Percentiles rank a stretch among this genome's conserved stretches.
Conservation (phyloP, 2,329 filamentous ascomycete genomes). For the Aspergillus sclerotialis region DNA sequence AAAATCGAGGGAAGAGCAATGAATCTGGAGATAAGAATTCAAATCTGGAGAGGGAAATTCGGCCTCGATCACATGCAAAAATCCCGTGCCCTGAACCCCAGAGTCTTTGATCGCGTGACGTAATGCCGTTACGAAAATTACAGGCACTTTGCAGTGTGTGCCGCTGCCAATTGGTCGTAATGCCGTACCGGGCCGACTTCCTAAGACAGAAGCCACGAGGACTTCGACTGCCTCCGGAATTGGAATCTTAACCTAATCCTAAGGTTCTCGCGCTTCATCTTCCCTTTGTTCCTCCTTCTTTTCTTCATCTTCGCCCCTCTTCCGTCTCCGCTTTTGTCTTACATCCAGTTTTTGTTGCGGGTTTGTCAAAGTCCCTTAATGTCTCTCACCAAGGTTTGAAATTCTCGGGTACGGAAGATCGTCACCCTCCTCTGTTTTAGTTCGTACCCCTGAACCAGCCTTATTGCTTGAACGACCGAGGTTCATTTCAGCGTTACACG, state of each 20-base stretch:
- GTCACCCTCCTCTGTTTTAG: conserved; percentile 4
- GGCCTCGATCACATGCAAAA: conserved; percentile 31
- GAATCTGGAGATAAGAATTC: conserved; percentile 15
- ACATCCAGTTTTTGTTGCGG: no score
- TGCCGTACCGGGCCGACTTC: conserved; percentile 13
- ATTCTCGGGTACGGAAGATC: conserved; percentile 9
- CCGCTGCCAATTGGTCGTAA: conserved; percentile 8
- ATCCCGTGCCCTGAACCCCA: conserved; percentile 9
- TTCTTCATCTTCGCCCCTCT: neutral
- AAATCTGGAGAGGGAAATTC: conserved; percentile 12
- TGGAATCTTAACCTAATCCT: no score
- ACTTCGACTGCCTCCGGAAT: neutral
- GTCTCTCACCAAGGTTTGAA: no score
- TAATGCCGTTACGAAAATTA: conserved; percentile 22
- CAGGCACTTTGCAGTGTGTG: neutral
- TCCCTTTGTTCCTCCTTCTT: conserved; percentile 1
- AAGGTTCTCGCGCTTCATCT: conserved; percentile 2
- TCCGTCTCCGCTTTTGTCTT: no score
- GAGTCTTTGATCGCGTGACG: conserved; percentile 33
- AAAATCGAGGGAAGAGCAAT: conserved; percentile 6
- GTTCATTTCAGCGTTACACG: conserved; percentile 1
- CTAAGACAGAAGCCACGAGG: conserved; percentile 2
- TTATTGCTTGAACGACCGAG: neutral
- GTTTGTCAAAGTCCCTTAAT: no score
- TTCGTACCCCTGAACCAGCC: conserved; percentile 15